Base-by-base conservation (phyloP, 1,139 yeast genomes). In the Blastobotrys persicus region DNA sequence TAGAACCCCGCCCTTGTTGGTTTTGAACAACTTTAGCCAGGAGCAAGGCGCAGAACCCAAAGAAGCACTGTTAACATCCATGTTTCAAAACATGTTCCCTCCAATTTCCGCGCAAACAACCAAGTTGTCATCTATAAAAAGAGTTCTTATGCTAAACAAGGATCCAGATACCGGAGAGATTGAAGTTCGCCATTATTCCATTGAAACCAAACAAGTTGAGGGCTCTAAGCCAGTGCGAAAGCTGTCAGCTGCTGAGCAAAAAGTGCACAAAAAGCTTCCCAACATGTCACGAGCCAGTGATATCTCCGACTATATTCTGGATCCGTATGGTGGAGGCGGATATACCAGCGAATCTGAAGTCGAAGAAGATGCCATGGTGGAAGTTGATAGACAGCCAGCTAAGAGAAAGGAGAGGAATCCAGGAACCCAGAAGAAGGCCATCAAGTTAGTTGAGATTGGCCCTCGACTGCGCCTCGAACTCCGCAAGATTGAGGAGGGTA, bases 41-140 rank as follows among this genome's bases (percentile, higher is more conserved):
- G 80, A 51, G 45, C 61, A 67, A 49, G 59, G 57, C 47, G 60
- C 55, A 14, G 56, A 54, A 4, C 59, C 63, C 14, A 64, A 66
- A 32, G 98, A 92, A 66, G 87, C 88, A 59, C 76, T 92, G 57
- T 68, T 91, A 57, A 81, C 95, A 31, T 88, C 98, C 1, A 83
- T 91, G 73, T 88, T 94, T 71, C 98, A 92, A 68, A 89, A 89
- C 70, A 81, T 92, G 81, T 89, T 92, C 66, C 99, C 99, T 4
- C 89, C 98, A 17, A 84, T 94, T 59, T 81, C 84, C 51, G 80
- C 79, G 16, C 96, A 96, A 18, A 85, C 85, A 55, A 88, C 95
- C 31, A 83, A 81, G 56, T 84, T 92, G 28, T 72, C 76, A 39
- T 74, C 85, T 1, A 91, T 94, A 54, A 84, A 82, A 62, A 77